These are phyloP conservation scores for Tausonia pullulans DNA, from an alignment of 1,284 basidiomycete species.

Conservation along the genomic window DNA sequence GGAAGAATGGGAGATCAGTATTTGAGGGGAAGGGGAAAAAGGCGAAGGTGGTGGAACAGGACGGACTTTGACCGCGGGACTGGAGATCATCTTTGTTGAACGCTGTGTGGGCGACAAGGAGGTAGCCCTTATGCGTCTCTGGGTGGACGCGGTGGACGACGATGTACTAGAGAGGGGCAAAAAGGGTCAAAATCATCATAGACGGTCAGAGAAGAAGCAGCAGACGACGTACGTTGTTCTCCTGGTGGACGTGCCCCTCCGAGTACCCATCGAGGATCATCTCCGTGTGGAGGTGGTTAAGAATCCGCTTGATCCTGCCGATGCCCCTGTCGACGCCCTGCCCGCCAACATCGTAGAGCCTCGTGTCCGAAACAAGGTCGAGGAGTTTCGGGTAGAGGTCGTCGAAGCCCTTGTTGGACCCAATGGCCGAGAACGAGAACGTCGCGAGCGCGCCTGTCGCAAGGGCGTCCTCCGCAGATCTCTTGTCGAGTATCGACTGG, in stretches of 20 bases:
- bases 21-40: background rate
- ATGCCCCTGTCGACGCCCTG: conserved; percentile 46
- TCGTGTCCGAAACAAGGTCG: conserved; percentile 70
- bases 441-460: conserved; percentile 78
- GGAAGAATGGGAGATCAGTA: background rate
- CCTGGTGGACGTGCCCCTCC: conserved; percentile 90
- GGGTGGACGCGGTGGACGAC: conserved; percentile 82
- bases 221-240: conserved; percentile 61
- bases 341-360: conserved; percentile 57
- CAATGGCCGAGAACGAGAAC: conserved; percentile 73
- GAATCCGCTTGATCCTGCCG: conserved; percentile 62
- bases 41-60: conserved; percentile 18
- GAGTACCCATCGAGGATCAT: conserved; percentile 70
- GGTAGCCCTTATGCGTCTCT: conserved; percentile 75
- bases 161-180: conserved; percentile 55
- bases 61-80: conserved; percentile 62
- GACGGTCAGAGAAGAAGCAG: background rate
- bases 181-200: background rate
- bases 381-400: conserved; percentile 88
- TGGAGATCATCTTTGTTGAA: conserved; percentile 61
- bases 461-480: conserved; percentile 84
- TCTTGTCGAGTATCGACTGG: conserved; percentile 75
- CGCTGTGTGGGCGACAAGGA: conserved; percentile 80
- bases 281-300: conserved; percentile 79
- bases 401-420: conserved; percentile 90